Base-by-base conservation (phyloP, 208 protist species). In the Wallacemonas rigidus region DNA sequence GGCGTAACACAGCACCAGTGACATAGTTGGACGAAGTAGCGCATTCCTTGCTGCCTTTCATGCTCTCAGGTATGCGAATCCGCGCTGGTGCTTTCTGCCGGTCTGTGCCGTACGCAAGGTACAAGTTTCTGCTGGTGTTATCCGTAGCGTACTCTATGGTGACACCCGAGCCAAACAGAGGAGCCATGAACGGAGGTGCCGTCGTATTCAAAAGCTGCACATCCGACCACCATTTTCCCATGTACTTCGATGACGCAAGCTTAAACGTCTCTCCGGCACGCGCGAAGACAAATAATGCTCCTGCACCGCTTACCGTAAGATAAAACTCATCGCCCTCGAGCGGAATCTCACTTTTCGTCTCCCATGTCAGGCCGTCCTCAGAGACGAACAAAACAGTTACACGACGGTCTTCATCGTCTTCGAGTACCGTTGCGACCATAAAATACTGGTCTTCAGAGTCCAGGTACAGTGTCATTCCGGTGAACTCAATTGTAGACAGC, bases 321-420 rank as follows among this genome's bases (percentile, higher is more conserved):
- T 35, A 63, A n/a, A 45, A 63, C 57, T 43, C 12, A 14, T 63
- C 57, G 5, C 57, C 43, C n/a, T 75, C 58, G 36, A 82, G 55
- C 2, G 78, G 78, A 57, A 82, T 73, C 39, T 54, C 64, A 36
- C 64, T 73, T 38, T 55, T 63, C 58, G 64, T 67, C 7, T 75
- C 77, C 78, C 78, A 90, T 57, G 68, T 39, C 63, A 78, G 64
- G 1, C 85, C 85, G 72, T 87, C 77, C 15, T 77, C 57, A 47
- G 85, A 90, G 7, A 41, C n/a, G 36, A 53, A 38, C 12, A 57
- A 47, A 57, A 41, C 64, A 8, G 64, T n/a, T 14, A 54, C 35
- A 74, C 58, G 36, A 47, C 67, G 26, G 12, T 76, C 72, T 11
- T 72, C 74, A 2, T 71, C 70, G 4, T 74, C 73, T 26, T 77